Base-by-base conservation (phyloP, 805 yeast species). In the Saccharomycopsis sp. region DNA sequence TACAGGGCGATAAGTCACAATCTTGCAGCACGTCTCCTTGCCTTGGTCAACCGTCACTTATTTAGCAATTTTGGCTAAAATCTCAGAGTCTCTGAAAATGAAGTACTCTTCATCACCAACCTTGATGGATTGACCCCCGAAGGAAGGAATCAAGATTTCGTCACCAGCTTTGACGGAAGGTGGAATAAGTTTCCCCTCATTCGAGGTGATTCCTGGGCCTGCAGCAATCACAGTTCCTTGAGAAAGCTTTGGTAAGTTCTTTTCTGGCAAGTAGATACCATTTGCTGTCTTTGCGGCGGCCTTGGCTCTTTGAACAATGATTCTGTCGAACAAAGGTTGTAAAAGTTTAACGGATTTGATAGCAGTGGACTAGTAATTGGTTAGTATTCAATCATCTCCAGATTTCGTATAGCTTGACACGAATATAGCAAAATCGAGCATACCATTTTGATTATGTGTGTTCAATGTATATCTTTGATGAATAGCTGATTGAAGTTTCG, bases 281-380 rank as follows among this genome's bases (percentile, higher is more conserved):
- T 94, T 84, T 58, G 96, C 87, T 60, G 98, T 91, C 78, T 91
- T 81, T 64, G 92, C 80, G 69, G 89, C 86, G 60, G 96, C 96
- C 80, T 90, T 91, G 70, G 87, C 75, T 75, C 97, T 88, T 79
- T 91, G 97, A 62, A 94, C 97, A 63, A 94, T 83, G 61, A 94
- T 92, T 77, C 99, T 87, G 84, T 94, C 98, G 66, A 94, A 80
- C 66, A 95, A 83, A 63, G 99, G 99, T 65, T 86, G 85, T 70
- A 94, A 86, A 60, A 90, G 81, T 76, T 90, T 87, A 67, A 89
- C 94, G 64, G 89, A 84, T 74, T 89, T 90, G 71, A 87, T 75
- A 64, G 87, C 70, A 53, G 91, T 79, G 61, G 82, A 74, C 83
- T 76, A 55, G 20, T 29, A 29, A 29, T n/a, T 29, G 37, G 37